phyloP scores from a whole-genome alignment of 768 basidiomycete species.

The Suillus spraguei region DNA sequence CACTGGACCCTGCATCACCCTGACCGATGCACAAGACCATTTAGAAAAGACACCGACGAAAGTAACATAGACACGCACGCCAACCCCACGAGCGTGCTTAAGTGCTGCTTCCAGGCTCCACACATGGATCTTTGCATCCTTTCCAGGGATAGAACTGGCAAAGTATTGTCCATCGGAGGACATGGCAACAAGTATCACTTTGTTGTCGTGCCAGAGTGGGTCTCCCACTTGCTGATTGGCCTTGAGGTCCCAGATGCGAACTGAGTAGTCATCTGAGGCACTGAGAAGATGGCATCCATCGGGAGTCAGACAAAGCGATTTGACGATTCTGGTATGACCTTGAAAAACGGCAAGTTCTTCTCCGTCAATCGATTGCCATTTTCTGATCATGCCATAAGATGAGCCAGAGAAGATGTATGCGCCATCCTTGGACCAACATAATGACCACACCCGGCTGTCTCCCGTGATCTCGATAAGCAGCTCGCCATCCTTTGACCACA shows the following conservation, averaged over 20 bases:
- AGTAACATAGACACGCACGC: background rate
- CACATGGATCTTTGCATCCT: conserved; percentile 71
- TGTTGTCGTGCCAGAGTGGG: conserved; percentile 73
- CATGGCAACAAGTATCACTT: conserved; percentile 79
- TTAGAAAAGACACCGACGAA: background rate
- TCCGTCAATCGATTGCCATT: background rate
- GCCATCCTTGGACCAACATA: conserved; percentile 4
- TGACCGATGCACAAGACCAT: background rate
- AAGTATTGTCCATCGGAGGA: conserved; percentile 80
- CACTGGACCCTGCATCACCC: background rate
- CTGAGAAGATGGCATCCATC: conserved; percentile 3
- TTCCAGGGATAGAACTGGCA: conserved; percentile 65
- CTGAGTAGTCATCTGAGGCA: background rate
- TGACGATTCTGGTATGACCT: background rate
- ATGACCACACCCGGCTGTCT: background rate
- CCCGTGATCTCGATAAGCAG: background rate
- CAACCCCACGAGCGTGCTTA: background rate
- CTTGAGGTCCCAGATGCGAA: conserved; percentile 5
- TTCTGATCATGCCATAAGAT: background rate
- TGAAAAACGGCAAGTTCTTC: background rate
- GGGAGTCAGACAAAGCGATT: background rate
- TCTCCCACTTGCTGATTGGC: conserved; percentile 23
- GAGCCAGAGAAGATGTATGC: background rate
- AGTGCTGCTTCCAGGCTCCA: conserved; percentile 65
- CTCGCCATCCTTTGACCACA: conserved; percentile 1